Evolutionary conservation across 768 basidiomycete genomes (phyloP).

Genomic region (Neoboletus brunneissimus): DNA sequence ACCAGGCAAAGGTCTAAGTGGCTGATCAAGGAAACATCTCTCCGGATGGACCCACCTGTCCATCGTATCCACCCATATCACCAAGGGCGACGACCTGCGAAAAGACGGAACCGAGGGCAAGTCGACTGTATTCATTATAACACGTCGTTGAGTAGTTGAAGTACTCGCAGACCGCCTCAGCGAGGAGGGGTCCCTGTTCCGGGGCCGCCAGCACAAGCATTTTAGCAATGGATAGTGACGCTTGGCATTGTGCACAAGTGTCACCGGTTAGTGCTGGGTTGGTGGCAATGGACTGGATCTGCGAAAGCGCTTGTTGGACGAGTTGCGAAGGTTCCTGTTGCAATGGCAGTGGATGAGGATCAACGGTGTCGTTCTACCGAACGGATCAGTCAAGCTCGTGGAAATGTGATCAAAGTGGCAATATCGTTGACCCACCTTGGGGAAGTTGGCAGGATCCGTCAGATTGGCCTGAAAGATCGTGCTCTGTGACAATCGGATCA

Average conservation of each 20-base stretch:
- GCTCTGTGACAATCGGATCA: slow-evolving; percentile 36
- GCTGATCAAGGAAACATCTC: not conserved
- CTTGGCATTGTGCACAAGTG: slow-evolving; percentile 40
- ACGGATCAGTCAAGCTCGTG: not conserved
- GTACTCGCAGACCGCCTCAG: slow-evolving; percentile 41
- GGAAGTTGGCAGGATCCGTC: slow-evolving; percentile 62
- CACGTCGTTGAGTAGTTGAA: slow-evolving; percentile 40
- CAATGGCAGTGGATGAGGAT: slow-evolving; percentile 45
- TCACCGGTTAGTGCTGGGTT: slow-evolving; percentile 38
- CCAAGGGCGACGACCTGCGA: slow-evolving; percentile 48
- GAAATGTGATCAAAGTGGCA: not conserved
- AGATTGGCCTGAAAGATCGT: slow-evolving; percentile 53
- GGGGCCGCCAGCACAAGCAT: slow-evolving; percentile 43
- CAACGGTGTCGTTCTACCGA: slow-evolving; percentile 40
- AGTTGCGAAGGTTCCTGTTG: slow-evolving; percentile 34
- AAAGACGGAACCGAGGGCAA: slow-evolving; percentile 42
- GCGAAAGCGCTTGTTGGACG: slow-evolving; percentile 37
- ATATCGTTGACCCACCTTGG: slow-evolving; percentile 32
- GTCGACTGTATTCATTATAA: slow-evolving; percentile 31
- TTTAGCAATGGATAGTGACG: slow-evolving; percentile 39
- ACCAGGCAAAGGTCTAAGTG: not conserved
- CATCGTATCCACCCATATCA: slow-evolving; percentile 47
- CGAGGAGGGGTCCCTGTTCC: slow-evolving; percentile 40
- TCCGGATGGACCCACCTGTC: slow-evolving; percentile 35
- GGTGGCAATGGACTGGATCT: slow-evolving; percentile 38